These are phyloP conservation scores for Cryptococcus amylolentus DNA, from an alignment of 1,284 basidiomycete genomes.

Conservation along the genomic window DNA sequence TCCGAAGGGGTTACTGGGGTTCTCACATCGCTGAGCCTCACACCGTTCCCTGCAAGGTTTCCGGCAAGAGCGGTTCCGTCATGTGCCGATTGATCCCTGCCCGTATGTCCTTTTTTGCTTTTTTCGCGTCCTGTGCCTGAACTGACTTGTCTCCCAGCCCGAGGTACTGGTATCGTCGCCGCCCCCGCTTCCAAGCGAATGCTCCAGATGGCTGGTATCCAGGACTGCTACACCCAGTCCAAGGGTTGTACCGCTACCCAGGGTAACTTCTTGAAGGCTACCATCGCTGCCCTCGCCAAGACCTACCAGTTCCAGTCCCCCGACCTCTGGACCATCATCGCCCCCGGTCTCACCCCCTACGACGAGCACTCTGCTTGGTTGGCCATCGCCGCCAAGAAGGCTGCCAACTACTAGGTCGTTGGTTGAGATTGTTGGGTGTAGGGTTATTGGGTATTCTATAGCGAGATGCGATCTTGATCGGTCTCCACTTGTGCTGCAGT, in stretches of 20 bases:
- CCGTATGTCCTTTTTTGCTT: slow-evolving; percentile 46
- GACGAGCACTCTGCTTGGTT: slow-evolving; percentile 92
- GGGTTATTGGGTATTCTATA: slow-evolving; percentile 4
- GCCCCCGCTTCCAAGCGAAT: slow-evolving; percentile 96
- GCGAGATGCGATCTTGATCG: slow-evolving; percentile 8
- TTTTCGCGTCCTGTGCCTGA: not conserved
- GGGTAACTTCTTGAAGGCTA: slow-evolving; percentile 99
- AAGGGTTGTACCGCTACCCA: slow-evolving; percentile 98
- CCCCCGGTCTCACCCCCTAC: slow-evolving; percentile 72
- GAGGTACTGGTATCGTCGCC: slow-evolving; percentile 99
- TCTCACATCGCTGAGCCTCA: slow-evolving; percentile 97
- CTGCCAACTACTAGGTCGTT: slow-evolving; percentile 62
- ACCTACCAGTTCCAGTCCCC: slow-evolving; percentile 95
- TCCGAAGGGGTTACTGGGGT: slow-evolving; percentile 99
- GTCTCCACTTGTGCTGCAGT: no score
- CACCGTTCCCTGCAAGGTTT: slow-evolving; percentile 98
- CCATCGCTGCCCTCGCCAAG: slow-evolving; percentile 95
- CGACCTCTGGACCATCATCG: slow-evolving; percentile 95
- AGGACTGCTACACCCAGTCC: slow-evolving; percentile 79
- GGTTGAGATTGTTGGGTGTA: not conserved
- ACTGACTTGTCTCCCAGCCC: slow-evolving; percentile 49
- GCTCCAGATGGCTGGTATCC: slow-evolving; percentile 94
- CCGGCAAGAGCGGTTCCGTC: slow-evolving; percentile 97
- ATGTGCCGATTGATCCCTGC: slow-evolving; percentile 99
- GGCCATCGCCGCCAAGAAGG: slow-evolving; percentile 75